Conservation (phyloP, 495 filamentous ascomycete species). For the Neurospora sp. region DNA sequence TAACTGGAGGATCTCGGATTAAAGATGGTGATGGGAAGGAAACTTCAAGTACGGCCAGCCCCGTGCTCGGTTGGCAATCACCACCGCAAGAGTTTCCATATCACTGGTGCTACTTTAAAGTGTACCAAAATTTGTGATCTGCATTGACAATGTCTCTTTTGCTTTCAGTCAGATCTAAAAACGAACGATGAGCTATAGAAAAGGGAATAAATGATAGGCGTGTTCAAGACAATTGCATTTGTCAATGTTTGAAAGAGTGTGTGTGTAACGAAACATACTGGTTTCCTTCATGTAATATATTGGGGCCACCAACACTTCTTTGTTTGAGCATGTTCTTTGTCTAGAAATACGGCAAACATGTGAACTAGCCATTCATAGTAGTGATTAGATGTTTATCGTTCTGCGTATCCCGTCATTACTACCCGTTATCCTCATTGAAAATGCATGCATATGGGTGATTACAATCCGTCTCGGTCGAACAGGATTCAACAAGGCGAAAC, state of each 20-base stretch:
- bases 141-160: background rate
- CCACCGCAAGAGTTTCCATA: background rate
- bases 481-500: background rate
- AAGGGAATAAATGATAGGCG: background rate
- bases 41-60: background rate
- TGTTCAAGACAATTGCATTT: background rate
- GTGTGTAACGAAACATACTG: background rate
- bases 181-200: background rate
- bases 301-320: background rate
- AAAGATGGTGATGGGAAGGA: conserved; percentile 2
- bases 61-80: background rate
- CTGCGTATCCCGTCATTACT: background rate
- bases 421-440: background rate
- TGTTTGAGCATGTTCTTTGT: too few species aligned
- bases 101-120: background rate
- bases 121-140: background rate
- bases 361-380: background rate
- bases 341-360: background rate
- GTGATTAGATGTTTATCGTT: background rate
- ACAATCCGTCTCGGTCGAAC: background rate
- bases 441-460: background rate
- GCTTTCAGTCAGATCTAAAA: background rate
- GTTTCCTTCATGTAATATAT: background rate
- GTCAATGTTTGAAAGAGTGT: background rate
- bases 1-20: conserved; percentile 56